Evolutionary conservation across 805 yeast species (phyloP).

Genomic region (Metschnikowia koreensis): DNA sequence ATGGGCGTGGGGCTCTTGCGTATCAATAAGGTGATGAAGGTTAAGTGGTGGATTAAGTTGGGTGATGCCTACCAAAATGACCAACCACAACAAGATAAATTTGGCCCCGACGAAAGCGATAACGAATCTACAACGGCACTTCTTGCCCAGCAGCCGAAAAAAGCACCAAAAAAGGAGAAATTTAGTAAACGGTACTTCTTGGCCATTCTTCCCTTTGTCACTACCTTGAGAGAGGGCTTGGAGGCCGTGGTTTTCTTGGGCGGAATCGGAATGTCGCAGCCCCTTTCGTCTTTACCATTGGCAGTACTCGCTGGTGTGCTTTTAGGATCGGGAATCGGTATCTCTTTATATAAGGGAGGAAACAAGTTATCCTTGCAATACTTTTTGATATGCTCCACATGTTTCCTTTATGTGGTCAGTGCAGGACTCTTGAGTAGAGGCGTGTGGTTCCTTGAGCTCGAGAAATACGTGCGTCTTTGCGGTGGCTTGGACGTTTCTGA

Average conservation of each 20-base stretch:
- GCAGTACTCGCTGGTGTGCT: slow-evolving; percentile 28
- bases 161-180: slow-evolving; percentile 6
- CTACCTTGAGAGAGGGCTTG: slow-evolving; percentile 29
- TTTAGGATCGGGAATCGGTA: slow-evolving; percentile 35
- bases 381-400: slow-evolving; percentile 38
- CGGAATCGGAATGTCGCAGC: slow-evolving; percentile 27
- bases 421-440: slow-evolving; percentile 47
- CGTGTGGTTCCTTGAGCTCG: slow-evolving; percentile 44
- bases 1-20: slow-evolving; percentile 86
- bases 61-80: slow-evolving; percentile 38
- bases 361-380: slow-evolving; percentile 42
- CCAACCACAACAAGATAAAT: slow-evolving; percentile 5
- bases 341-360: slow-evolving; percentile 38
- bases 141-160: background rate
- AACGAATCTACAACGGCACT: slow-evolving; percentile 7
- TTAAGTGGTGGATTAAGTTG: slow-evolving; percentile 64
- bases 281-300: slow-evolving; percentile 20
- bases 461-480: slow-evolving; percentile 36
- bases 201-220: slow-evolving; percentile 27
- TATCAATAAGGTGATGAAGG: slow-evolving; percentile 70
- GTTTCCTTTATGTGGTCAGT: slow-evolving; percentile 43
- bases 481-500: slow-evolving; percentile 44
- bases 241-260: slow-evolving; percentile 70
- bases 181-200: slow-evolving; percentile 25
- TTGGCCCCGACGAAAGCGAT: slow-evolving; percentile 1